Evolutionary conservation across 768 basidiomycete species (phyloP), one percentile per base, ranked within the genome.

Genomic region (Hydnum rufescens): DNA sequence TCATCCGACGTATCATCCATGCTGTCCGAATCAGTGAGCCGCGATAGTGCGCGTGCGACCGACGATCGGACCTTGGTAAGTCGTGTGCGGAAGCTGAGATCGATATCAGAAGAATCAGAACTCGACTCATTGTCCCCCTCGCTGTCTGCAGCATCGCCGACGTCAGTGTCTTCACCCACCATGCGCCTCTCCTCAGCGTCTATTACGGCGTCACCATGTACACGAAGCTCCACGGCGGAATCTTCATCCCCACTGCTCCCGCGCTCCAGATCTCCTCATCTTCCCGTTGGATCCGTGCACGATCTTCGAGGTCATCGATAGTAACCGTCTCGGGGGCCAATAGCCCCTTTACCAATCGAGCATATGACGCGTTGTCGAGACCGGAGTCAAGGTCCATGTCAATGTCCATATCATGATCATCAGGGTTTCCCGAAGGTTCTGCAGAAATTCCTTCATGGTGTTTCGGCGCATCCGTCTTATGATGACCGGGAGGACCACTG

Each of bases 221-320:
- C n/a, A n/a, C n/a, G n/a, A n/a, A n/a, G n/a, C n/a, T n/a, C n/a
- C n/a, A n/a, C n/a, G n/a, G n/a, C n/a, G n/a, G n/a, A n/a, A n/a
- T 54, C 23, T 53, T 61, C 42, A 56, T 50, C 4, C 28, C 58
- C 49, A 5, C 25, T 19, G 55, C 16, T 60, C 55, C 22, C 70
- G 68, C 1, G 69, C 25, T 49, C n/a, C 73, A 64, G 8, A 39
- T 39, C 54, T 78, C 67, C 1, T 62, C 61, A 53, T 78, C 76
- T 57, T 79, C 76, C 36, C 34, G 53, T 50, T 57, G 61, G 60
- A 79, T 72, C 57, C 62, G 64, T 53, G 68, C 69, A 51, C 65
- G 70, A 61, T 80, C 79, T 44, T 66, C 71, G 22, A 83, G 58
- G 63, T 86, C 82, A 58, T 77, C 80, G 65, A 77, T 75, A n/a